Evolutionary conservation across 1,139 yeast genomes (phyloP).

Genomic region (Scheffersomyces segobiensis): DNA sequence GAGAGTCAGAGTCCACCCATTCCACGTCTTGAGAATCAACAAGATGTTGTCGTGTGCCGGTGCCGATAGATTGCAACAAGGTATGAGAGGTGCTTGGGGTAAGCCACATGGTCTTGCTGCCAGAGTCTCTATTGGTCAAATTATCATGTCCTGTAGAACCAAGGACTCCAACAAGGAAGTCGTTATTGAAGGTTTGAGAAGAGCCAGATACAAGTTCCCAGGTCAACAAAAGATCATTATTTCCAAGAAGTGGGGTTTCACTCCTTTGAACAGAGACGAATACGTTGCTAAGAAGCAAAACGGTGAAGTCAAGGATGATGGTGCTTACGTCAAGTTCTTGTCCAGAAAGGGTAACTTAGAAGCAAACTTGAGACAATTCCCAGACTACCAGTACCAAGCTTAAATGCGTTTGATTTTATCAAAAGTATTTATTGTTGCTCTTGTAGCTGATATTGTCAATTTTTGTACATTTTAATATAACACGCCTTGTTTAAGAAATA

Average conservation of each 20-base stretch:
- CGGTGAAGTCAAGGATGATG: conserved; percentile 99
- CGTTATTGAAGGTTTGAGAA: conserved; percentile 98
- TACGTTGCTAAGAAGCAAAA: conserved; percentile 91
- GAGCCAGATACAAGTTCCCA: conserved; percentile 99
- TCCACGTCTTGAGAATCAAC: conserved; percentile 99
- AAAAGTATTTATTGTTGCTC: neutral
- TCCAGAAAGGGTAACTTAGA: conserved; percentile 95
- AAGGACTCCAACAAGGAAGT: conserved; percentile 97
- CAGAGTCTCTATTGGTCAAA: conserved; percentile 98
- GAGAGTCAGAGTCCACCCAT: conserved; percentile 99
- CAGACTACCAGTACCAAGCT: conserved; percentile 73
- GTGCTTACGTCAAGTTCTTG: conserved; percentile 99
- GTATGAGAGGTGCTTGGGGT: conserved; percentile 99
- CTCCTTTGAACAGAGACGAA: conserved; percentile 96
- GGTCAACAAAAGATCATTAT: conserved; percentile 99
- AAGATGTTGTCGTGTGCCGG: conserved; percentile 99
- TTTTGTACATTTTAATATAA: conserved; percentile 7
- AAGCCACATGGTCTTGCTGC: conserved; percentile 99
- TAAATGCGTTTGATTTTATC: conserved; percentile 15
- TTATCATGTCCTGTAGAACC: conserved; percentile 97
- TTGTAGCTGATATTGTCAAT: neutral
- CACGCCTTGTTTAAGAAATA: neutral
- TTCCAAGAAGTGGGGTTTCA: conserved; percentile 99
- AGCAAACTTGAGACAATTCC: conserved; percentile 91
- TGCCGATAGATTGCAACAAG: conserved; percentile 99